Percentiles rank a stretch among this genome's conserved stretches.
Conservation (phyloP, 2,329 filamentous ascomycete species). For the Parafenestella ontariensis region DNA sequence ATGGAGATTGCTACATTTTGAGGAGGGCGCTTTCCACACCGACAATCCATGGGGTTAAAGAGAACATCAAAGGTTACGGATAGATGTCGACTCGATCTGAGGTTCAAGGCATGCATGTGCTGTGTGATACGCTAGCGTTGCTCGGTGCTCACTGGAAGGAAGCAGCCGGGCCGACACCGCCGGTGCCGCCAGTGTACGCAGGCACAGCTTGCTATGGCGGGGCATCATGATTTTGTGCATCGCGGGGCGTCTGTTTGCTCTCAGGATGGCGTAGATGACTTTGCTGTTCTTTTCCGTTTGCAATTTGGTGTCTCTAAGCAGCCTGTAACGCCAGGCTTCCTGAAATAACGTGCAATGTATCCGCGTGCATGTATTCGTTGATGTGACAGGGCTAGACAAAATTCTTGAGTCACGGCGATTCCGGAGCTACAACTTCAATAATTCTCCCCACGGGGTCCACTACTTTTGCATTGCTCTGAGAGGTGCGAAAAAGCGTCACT, state of each 20-base stretch:
- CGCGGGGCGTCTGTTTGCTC: background rate
- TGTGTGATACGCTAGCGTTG: no score
- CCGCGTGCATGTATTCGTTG: slow-evolving; percentile 9
- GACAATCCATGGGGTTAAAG: no score
- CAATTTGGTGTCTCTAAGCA: background rate
- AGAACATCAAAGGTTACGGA: no score
- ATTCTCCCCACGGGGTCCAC: slow-evolving; percentile 34
- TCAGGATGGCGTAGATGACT: background rate
- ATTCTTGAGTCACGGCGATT: slow-evolving; percentile 38
- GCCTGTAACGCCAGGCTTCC: background rate
- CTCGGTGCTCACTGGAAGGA: no score
- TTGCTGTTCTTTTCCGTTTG: background rate
- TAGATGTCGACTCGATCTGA: no score
- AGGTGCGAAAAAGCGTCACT: slow-evolving; percentile 12
- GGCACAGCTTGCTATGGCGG: slow-evolving; percentile 17
- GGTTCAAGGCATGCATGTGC: no score
- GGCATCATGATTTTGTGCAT: slow-evolving; percentile 3
- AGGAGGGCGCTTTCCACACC: no score
- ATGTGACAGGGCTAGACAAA: slow-evolving; percentile 10
- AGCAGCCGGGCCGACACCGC: background rate
- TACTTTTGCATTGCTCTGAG: slow-evolving; percentile 15
- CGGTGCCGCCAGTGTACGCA: slow-evolving; percentile 9
- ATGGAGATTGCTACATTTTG: no score
- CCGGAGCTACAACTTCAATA: slow-evolving; percentile 33
- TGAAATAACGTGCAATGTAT: background rate